Conservation (phyloP, 805 yeast species). For the Huiozyma sinensis region DNA sequence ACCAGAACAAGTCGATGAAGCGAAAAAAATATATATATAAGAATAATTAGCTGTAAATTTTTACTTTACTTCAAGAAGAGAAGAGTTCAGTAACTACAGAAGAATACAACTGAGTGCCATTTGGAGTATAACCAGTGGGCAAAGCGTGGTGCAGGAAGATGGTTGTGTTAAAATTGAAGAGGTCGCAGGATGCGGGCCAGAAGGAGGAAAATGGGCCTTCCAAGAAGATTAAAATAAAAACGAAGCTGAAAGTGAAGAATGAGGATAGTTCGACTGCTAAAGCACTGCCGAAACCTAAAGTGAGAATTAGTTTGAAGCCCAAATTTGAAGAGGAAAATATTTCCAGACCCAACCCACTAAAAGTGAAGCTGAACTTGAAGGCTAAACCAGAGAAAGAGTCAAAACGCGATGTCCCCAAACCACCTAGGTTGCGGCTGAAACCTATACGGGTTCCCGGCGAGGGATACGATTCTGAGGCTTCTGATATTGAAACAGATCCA, state of each 20-base stretch:
- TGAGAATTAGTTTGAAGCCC: conserved; percentile 18
- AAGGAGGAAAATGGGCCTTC: neutral
- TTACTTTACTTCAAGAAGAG: too few species aligned
- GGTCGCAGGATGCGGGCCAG: conserved; percentile 11
- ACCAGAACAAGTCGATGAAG: too few species aligned
- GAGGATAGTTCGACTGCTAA: neutral
- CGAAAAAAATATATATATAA: too few species aligned
- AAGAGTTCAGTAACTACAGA: too few species aligned
- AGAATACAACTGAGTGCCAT: neutral
- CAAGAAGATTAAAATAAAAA: conserved; percentile 5
- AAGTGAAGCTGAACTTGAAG: conserved; percentile 19
- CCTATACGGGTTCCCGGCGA: conserved; percentile 75
- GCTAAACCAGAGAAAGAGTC: conserved; percentile 15
- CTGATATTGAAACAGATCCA: conserved; percentile 93
- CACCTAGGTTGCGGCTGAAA: conserved; percentile 42
- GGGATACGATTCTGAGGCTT: conserved; percentile 94
- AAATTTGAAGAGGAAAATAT: conserved; percentile 1
- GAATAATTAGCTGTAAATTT: too few species aligned
- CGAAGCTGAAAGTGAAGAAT: conserved; percentile 11
- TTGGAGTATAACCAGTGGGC: neutral
- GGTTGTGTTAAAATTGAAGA: conserved; percentile 24
- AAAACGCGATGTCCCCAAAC: conserved; percentile 20
- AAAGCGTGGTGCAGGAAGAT: conserved; percentile 1
- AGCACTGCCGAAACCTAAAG: conserved; percentile 9
- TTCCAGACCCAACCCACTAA: conserved; percentile 9